Conservation (phyloP, 768 basidiomycete genomes). For the Pulveroboletus sp. region DNA sequence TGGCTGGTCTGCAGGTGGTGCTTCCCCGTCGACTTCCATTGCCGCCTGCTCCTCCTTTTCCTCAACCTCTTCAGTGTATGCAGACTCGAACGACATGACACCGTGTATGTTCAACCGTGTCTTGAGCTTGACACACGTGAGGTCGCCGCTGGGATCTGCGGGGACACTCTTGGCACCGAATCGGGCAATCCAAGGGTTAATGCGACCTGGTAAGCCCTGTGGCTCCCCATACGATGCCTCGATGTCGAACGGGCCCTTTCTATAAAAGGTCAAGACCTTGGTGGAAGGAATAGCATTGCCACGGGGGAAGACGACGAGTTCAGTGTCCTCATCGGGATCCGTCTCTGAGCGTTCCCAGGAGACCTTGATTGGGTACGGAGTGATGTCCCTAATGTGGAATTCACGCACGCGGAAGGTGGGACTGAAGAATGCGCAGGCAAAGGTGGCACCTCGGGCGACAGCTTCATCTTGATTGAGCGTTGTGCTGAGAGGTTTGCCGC, state of each 20-base stretch:
- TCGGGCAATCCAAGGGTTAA: constrained; percentile 82
- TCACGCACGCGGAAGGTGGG: constrained; percentile 98
- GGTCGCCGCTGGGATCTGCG: constrained; percentile 61
- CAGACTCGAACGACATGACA: constrained; percentile 77
- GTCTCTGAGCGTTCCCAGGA: constrained; percentile 72
- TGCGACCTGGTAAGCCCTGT: constrained; percentile 60
- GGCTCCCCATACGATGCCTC: constrained; percentile 82
- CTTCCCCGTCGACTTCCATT: constrained; percentile 63
- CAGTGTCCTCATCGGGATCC: constrained; percentile 86
- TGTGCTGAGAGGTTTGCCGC: constrained; percentile 76
- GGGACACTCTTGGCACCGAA: constrained; percentile 83
- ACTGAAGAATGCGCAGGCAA: constrained; percentile 94
- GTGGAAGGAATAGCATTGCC: constrained; percentile 88
- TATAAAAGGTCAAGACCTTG: constrained; percentile 93
- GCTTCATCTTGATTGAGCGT: constrained; percentile 99
- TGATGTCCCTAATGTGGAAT: constrained; percentile 84
- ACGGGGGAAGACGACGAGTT: constrained; percentile 84
- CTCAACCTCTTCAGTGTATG: constrained; percentile 80
- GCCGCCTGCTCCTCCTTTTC: constrained; percentile 64
- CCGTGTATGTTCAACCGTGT: constrained; percentile 84
- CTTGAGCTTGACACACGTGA: constrained; percentile 85
- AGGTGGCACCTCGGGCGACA: constrained; percentile 91
- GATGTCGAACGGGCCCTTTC: constrained; percentile 82
- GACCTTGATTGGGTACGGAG: constrained; percentile 85
- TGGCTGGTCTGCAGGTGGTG: constrained; percentile 35